Conservation (phyloP, 768 basidiomycete species). For the Tylopilus balloui region DNA sequence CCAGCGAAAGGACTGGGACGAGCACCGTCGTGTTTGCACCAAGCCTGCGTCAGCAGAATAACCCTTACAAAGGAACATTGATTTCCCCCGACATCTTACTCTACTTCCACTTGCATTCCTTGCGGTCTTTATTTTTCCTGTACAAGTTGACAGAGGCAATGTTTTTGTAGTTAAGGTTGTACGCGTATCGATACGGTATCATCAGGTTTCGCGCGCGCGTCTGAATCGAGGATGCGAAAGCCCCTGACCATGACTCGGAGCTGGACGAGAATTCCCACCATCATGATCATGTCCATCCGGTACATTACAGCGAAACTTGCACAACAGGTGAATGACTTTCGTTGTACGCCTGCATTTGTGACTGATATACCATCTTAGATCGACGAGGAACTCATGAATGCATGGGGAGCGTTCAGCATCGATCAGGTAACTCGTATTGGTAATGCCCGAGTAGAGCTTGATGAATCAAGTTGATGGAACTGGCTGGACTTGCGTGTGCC, state of each 20-base stretch:
- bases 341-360: neutral
- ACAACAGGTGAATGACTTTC: constrained; percentile 52
- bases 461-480: constrained; percentile 77
- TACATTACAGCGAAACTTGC: constrained; percentile 70
- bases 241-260: neutral
- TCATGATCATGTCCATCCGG: constrained; percentile 47
- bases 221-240: neutral
- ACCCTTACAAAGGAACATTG: neutral
- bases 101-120: neutral
- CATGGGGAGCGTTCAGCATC: constrained; percentile 86
- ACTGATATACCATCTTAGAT: constrained; percentile 48
- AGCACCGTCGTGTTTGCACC: constrained; percentile 68
- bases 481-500: constrained; percentile 92
- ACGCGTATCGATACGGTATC: constrained; percentile 5
- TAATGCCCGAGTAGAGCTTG: neutral
- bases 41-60: constrained; percentile 27
- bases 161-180: constrained; percentile 7
- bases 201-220: neutral
- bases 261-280: neutral
- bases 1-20: constrained; percentile 74
- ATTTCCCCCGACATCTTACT: neutral
- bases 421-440: constrained; percentile 60
- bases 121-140: neutral
- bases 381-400: constrained; percentile 89
- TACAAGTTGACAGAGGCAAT: neutral